Percentiles rank a stretch among this genome's conserved stretches.
Conservation (phyloP, 176 grass and related monocot species). For the Oryza meyeriana region DNA sequence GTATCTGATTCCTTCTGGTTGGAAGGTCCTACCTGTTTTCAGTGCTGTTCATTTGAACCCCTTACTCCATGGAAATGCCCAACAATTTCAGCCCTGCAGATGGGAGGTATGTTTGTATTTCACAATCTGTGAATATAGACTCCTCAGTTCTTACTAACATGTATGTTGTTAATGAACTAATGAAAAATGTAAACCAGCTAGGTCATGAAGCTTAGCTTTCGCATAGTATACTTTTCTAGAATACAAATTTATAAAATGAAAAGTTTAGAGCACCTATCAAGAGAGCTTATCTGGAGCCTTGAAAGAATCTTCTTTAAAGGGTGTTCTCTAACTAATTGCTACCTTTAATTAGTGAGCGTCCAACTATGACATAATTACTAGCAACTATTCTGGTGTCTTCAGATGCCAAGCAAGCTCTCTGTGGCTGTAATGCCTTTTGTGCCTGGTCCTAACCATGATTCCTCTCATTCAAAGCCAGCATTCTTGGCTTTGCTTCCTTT, state of each 20-base stretch:
- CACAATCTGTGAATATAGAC: not conserved
- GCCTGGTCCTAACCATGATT: conserved; percentile 54
- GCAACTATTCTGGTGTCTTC: conserved; percentile 39
- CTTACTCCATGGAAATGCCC: conserved; percentile 62
- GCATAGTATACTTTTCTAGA: conserved; percentile 25
- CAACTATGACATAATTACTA: conserved; percentile 53
- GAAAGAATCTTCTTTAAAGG: conserved; percentile 59
- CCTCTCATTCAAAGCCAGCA: conserved; percentile 40
- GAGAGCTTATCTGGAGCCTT: conserved; percentile 42
- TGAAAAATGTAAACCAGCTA: not conserved
- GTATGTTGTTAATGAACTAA: not conserved
- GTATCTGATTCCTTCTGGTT: conserved; percentile 94
- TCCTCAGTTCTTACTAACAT: not conserved
- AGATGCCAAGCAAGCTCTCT: conserved; percentile 51
- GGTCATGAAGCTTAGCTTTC: conserved; percentile 31
- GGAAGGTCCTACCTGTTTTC: conserved; percentile 95
- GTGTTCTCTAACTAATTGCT: conserved; percentile 51
- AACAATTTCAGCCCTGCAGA: conserved; percentile 67
- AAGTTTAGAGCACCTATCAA: conserved; percentile 32
- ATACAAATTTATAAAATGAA: conserved; percentile 21
- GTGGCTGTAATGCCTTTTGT: conserved; percentile 32
- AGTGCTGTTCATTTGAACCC: conserved; percentile 82
- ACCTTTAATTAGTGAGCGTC: conserved; percentile 54
- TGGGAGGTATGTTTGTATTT: conserved; percentile 61
- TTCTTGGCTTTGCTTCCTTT: conserved; percentile 35